phyloP scores from a whole-genome alignment of 2,329 filamentous ascomycete species.

The Dactylellina cionopaga region DNA sequence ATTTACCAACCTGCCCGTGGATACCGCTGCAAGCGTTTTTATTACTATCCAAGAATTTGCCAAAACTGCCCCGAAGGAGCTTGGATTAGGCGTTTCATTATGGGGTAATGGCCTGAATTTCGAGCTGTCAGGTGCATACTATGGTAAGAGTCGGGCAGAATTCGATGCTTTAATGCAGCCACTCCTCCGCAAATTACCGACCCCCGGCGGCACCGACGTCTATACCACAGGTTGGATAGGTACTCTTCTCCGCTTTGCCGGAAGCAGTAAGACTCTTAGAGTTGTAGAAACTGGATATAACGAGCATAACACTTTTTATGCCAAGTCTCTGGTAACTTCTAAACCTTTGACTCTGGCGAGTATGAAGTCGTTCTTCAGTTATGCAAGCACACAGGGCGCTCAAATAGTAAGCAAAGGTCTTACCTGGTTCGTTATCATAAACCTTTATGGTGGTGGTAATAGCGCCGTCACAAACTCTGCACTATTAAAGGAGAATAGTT shows the following conservation, averaged over 20 bases:
- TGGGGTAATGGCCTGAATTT: conserved; percentile 33
- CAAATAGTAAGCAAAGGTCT: conserved; percentile 2
- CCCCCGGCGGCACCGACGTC: neutral
- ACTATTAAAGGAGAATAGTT: conserved; percentile 49
- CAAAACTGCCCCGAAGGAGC: conserved; percentile 54
- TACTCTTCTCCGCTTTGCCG: conserved; percentile 46
- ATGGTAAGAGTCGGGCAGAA: conserved; percentile 20
- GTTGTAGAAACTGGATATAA: conserved; percentile 42
- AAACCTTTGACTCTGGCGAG: conserved; percentile 17
- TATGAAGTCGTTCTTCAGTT: conserved; percentile 36
- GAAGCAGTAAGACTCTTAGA: conserved; percentile 10
- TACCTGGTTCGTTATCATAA: conserved; percentile 55
- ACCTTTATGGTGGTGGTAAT: conserved; percentile 54
- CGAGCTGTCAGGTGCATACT: conserved; percentile 50
- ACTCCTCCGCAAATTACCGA: conserved; percentile 27
- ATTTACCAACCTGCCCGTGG: too few species aligned
- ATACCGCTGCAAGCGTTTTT: conserved; percentile 61
- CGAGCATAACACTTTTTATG: conserved; percentile 46
- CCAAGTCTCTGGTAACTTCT: conserved; percentile 44
- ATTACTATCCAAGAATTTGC: conserved; percentile 54
- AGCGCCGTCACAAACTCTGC: conserved; percentile 43
- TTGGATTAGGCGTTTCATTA: conserved; percentile 54
- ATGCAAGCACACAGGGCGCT: conserved; percentile 18
- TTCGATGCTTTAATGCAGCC: conserved; percentile 29
- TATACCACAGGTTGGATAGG: conserved; percentile 46